These are phyloP conservation scores for Borovskyia barvae DNA, from an alignment of 208 protist species.

Conservation along the genomic window DNA sequence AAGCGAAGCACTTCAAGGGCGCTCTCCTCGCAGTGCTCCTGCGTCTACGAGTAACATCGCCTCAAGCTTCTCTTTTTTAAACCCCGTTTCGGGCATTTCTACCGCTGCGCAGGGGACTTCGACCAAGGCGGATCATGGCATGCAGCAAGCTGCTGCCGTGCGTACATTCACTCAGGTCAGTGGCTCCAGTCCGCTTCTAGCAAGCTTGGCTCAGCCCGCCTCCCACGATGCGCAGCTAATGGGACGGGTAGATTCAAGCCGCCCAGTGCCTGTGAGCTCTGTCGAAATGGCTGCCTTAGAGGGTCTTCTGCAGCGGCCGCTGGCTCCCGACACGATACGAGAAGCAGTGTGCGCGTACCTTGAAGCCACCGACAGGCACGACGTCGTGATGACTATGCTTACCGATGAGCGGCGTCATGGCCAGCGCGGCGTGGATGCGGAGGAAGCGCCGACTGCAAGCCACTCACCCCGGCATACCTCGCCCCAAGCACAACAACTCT, in stretches of 20 bases:
- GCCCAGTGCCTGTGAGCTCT: background rate
- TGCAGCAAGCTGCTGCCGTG: no score
- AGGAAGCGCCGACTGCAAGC: background rate
- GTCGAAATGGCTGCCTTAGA: background rate
- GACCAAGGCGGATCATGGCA: no score
- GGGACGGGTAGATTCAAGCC: constrained; percentile 13
- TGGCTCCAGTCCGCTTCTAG: no score
- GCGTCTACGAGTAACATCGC: no score
- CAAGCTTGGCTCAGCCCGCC: no score
- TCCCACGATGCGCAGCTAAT: no score
- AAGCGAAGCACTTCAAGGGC: no score
- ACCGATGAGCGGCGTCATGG: constrained; percentile 24
- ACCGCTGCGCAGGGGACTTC: no score
- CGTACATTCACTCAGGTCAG: constrained; percentile 20
- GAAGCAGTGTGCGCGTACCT: constrained; percentile 47
- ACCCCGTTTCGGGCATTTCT: no score
- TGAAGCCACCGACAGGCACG: constrained; percentile 35
- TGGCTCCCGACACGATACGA: constrained; percentile 23
- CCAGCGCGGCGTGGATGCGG: background rate
- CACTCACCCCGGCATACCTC: background rate
- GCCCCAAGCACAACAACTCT: background rate
- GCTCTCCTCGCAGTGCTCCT: no score
- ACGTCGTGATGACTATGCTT: constrained; percentile 56
- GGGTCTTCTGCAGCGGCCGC: constrained; percentile 12
- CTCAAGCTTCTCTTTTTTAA: no score